A percentile compares a stretch with the other conserved stretches of the same genome.
Conservation (phyloP, 176 grass and related monocot genomes). For the Tillandsia fasciculata region DNA sequence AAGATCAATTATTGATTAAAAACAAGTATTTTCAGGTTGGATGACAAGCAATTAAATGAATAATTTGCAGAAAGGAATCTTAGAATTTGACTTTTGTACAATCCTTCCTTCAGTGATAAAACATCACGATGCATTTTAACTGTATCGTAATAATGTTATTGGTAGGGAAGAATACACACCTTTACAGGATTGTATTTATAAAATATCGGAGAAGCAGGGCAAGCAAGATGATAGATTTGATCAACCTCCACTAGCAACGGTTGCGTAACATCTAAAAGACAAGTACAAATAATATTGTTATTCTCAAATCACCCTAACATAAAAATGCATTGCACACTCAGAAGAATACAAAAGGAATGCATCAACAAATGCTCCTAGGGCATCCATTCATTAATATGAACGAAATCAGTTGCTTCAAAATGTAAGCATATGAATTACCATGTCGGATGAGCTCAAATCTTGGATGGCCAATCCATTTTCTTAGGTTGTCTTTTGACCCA, state of each 20-base stretch:
- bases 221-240: conserved; percentile 99
- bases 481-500: conserved; percentile 98
- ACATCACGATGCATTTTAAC: background rate
- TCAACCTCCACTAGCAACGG: conserved; percentile 94
- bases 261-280: conserved; percentile 75
- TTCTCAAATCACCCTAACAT: background rate
- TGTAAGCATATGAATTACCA: conserved; percentile 39
- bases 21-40: background rate
- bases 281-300: conserved; percentile 14
- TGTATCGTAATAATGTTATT: background rate
- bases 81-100: background rate
- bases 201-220: conserved; percentile 98
- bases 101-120: background rate
- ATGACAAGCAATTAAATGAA: background rate
- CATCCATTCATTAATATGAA: conserved; percentile 1
- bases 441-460: conserved; percentile 99
- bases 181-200: conserved; percentile 99
- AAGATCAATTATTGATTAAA: background rate
- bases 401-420: background rate
- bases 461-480: conserved; percentile 96
- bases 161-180: conserved; percentile 27
- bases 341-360: background rate
- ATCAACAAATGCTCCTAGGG: background rate
- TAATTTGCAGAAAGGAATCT: background rate
- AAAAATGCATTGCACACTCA: background rate